phyloP scores from a whole-genome alignment of 23 red algal genomes.

The Porphyridium purpureum region DNA sequence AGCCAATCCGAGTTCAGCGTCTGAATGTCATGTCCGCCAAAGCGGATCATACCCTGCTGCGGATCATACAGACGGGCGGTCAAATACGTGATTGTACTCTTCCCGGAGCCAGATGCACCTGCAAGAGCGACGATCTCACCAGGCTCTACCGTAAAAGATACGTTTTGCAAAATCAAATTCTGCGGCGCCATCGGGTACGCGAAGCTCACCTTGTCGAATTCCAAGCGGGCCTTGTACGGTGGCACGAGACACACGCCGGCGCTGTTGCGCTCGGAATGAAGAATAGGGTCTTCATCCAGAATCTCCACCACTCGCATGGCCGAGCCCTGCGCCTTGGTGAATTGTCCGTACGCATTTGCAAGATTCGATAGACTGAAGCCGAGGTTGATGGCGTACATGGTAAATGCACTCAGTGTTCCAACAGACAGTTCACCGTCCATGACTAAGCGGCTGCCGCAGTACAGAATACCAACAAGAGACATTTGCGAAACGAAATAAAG shows the following conservation, averaged over 20 bases:
- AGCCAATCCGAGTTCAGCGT: constrained; percentile 44
- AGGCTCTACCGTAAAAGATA: constrained; percentile 36
- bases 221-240: too few species aligned
- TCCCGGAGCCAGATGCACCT: constrained; percentile 68
- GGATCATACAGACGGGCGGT: constrained; percentile 81
- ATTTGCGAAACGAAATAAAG: constrained; percentile 58
- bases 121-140: constrained; percentile 64
- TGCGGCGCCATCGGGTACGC: constrained; percentile 50
- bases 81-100: constrained; percentile 59
- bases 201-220: constrained; percentile 70
- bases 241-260: neutral
- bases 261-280: neutral
- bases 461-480: constrained; percentile 76
- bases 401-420: constrained; percentile 64
- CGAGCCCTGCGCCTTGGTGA: constrained; percentile 57
- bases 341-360: constrained; percentile 56
- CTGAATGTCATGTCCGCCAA: constrained; percentile 31
- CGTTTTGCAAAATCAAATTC: constrained; percentile 36
- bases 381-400: constrained; percentile 96
- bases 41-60: constrained; percentile 21
- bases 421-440: constrained; percentile 60
- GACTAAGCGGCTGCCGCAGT: constrained; percentile 78
- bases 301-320: constrained; percentile 73
- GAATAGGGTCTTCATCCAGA: constrained; percentile 34
- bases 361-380: constrained; percentile 58